Evolutionary conservation across 2,329 filamentous ascomycete species (phyloP).

Genomic region (Sporothrix humicola): DNA sequence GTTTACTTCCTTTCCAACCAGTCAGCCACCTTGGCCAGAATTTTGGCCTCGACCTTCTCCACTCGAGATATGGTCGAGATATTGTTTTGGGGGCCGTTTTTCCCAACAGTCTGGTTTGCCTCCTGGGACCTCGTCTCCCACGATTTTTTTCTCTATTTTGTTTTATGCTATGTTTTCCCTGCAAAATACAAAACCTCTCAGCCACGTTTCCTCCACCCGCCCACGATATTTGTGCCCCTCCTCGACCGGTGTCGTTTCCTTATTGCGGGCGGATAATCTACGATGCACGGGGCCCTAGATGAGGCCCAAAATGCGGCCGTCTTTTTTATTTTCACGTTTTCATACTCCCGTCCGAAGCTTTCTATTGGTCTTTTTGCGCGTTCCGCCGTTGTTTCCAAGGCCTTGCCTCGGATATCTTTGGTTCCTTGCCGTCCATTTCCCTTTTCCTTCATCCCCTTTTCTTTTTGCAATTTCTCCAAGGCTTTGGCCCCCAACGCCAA

Average conservation of each 20-base stretch:
- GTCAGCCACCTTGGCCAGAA: slow-evolving; percentile 4
- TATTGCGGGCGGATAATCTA: slow-evolving; percentile 12
- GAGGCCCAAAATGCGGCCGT: slow-evolving; percentile 29
- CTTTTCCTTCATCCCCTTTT: neutral
- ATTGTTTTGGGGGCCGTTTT: slow-evolving; percentile 35
- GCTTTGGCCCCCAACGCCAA: neutral
- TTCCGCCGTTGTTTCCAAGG: neutral
- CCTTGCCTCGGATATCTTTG: neutral
- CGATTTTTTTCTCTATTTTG: neutral
- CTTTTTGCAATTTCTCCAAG: slow-evolving; percentile 3
- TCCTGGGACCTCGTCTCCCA: neutral
- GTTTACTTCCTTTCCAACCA: too few relatives aligned
- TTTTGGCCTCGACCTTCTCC: slow-evolving; percentile 22
- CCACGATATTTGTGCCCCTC: neutral
- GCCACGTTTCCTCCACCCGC: neutral
- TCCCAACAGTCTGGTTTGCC: slow-evolving; percentile 35
- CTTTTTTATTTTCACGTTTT: neutral
- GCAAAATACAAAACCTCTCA: neutral
- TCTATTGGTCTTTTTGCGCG: neutral
- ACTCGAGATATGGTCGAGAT: neutral
- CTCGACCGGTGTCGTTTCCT: neutral
- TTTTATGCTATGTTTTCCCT: neutral
- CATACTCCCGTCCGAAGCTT: too few relatives aligned
- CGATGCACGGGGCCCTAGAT: slow-evolving; percentile 13
- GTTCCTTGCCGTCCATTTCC: neutral